phyloP scores from a whole-genome alignment of 139 green algal genomes.

The Micractinium sp. region DNA sequence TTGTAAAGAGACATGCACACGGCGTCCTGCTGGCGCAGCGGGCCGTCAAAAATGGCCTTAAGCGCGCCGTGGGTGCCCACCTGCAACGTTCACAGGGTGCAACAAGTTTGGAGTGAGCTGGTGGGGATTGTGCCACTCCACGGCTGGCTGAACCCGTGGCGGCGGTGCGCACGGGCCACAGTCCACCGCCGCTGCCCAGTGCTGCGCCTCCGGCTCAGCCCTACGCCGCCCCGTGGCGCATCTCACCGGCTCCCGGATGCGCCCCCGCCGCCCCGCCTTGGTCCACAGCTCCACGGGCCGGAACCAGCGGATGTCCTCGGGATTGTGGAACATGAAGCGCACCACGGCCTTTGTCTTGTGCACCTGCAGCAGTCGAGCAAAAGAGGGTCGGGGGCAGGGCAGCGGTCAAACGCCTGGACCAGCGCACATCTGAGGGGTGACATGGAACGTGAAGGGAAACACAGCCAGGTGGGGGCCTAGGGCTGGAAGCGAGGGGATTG shows the following conservation, averaged over 20 bases:
- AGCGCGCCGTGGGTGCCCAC: slow-evolving; percentile 95
- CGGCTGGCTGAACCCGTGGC: no score
- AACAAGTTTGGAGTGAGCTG: not conserved
- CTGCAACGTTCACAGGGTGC: not conserved
- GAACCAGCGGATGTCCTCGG: slow-evolving; percentile 95
- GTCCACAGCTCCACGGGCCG: slow-evolving; percentile 93
- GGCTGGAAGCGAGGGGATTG: not conserved
- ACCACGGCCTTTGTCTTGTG: slow-evolving; percentile 93
- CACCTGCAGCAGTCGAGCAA: not conserved
- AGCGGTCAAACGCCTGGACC: no score
- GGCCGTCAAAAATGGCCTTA: slow-evolving; percentile 95
- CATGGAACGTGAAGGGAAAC: not conserved
- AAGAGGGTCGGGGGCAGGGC: not conserved
- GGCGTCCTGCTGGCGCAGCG: slow-evolving; percentile 90
- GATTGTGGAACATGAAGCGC: slow-evolving; percentile 95
- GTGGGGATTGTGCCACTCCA: not conserved
- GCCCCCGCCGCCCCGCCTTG: slow-evolving; percentile 87
- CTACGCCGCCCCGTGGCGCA: not conserved
- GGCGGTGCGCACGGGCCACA: no score
- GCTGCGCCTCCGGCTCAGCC: not conserved
- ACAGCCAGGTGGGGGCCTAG: no score
- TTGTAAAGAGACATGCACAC: slow-evolving; percentile 98
- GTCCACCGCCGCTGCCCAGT: not conserved
- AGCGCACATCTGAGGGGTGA: no score
- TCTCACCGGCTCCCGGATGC: slow-evolving; percentile 87